A percentile compares a stretch with the other conserved stretches of the same genome.
phyloP scores from a whole-genome alignment of 768 basidiomycete species.

The Podaxis mareebaensis region DNA sequence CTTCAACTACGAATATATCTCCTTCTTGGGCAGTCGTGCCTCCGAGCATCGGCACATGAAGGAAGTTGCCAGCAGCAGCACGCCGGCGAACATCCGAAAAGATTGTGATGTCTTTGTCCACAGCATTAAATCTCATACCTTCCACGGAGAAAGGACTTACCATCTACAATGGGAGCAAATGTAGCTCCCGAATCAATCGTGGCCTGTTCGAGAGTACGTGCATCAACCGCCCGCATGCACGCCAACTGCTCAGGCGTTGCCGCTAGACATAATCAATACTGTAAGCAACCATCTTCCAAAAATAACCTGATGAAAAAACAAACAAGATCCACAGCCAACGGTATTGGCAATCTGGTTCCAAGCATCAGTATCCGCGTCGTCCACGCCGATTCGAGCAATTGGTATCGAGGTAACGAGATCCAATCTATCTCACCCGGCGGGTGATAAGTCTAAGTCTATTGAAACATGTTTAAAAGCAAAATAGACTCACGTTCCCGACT shows the following conservation, averaged over 20 bases:
- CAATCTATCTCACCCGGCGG: slow-evolving; percentile 13
- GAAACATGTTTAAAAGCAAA: neutral
- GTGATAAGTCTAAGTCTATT: neutral
- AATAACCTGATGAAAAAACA: neutral
- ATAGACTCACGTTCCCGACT: slow-evolving; percentile 33
- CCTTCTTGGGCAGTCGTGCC: slow-evolving; percentile 34
- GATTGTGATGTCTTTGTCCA: slow-evolving; percentile 28
- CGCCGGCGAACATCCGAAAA: slow-evolving; percentile 29
- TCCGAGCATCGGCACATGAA: slow-evolving; percentile 27
- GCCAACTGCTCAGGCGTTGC: slow-evolving; percentile 29
- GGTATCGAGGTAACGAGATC: slow-evolving; percentile 5
- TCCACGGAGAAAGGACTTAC: slow-evolving; percentile 20
- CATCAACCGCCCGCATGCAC: slow-evolving; percentile 36
- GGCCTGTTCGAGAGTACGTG: slow-evolving; percentile 29
- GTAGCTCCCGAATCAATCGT: slow-evolving; percentile 26
- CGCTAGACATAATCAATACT: neutral
- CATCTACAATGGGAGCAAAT: slow-evolving; percentile 31
- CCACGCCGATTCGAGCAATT: neutral
- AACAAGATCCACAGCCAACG: slow-evolving; percentile 36
- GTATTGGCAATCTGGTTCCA: slow-evolving; percentile 32
- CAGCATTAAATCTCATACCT: neutral
- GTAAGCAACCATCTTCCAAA: neutral
- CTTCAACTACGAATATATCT: slow-evolving; percentile 33
- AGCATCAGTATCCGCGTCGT: slow-evolving; percentile 19
- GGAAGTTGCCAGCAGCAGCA: slow-evolving; percentile 28